Conservation (phyloP, 768 basidiomycete species). For the Agrocybe chaxingu region DNA sequence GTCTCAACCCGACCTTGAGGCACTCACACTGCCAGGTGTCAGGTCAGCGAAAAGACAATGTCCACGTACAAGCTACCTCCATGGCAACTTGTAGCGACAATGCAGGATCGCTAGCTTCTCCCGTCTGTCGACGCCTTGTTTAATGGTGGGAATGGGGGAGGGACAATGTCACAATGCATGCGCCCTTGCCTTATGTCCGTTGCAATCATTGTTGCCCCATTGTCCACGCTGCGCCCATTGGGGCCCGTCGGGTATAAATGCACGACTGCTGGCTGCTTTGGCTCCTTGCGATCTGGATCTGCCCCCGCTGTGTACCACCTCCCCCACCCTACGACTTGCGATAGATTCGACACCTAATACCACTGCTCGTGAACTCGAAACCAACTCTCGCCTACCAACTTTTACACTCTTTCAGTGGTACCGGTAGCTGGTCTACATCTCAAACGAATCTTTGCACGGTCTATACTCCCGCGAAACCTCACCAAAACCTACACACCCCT, state of each 20-base stretch:
- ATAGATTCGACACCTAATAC: conserved; percentile 2
- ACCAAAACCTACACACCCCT: not conserved
- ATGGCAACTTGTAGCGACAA: too few species aligned
- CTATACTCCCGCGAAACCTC: not conserved
- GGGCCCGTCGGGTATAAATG: not conserved
- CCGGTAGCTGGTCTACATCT: conserved; percentile 15
- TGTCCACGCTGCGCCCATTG: not conserved
- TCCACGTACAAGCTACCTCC: too few species aligned
- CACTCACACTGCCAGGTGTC: too few species aligned
- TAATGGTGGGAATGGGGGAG: too few species aligned
- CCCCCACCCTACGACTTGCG: conserved; percentile 5
- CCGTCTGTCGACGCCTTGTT: too few species aligned
- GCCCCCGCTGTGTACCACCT: conserved; percentile 12
- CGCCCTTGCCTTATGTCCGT: too few species aligned
- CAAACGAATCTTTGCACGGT: not conserved
- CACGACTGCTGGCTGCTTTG: not conserved
- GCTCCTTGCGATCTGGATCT: conserved; percentile 24
- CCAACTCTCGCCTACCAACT: conserved; percentile 10
- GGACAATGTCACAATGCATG: too few species aligned
- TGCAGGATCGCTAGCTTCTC: too few species aligned
- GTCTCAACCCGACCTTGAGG: too few species aligned
- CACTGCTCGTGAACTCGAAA: conserved; percentile 2
- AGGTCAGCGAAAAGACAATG: too few species aligned
- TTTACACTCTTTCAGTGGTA: conserved; percentile 17
- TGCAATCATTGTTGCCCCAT: not conserved